These are phyloP conservation scores for Penicillium sp. DNA, from an alignment of 2,329 filamentous ascomycete species.

Conservation along the genomic window DNA sequence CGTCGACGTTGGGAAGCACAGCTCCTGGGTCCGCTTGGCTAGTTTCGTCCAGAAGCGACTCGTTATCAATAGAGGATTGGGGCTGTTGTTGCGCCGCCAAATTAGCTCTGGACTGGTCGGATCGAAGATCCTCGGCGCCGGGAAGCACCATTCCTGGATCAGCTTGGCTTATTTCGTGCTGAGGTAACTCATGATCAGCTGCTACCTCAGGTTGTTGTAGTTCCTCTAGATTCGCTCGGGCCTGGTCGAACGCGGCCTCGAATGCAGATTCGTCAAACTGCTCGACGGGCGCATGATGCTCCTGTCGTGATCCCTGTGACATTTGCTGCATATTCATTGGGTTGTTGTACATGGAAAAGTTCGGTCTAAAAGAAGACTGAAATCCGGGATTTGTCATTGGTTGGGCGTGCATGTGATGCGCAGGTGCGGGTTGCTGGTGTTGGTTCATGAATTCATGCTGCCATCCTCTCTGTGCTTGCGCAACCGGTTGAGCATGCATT, in stretches of 20 bases:
- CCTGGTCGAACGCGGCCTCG: constrained; percentile 50
- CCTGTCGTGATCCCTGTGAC: constrained; percentile 28
- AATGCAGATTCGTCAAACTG: constrained; percentile 51
- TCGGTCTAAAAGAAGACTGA: constrained; percentile 35
- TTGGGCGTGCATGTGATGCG: constrained; percentile 27
- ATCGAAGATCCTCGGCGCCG: neutral
- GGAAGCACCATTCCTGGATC: constrained; percentile 7
- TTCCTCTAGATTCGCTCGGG: constrained; percentile 40
- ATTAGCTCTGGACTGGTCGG: constrained; percentile 40
- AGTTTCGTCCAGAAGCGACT: constrained; percentile 18
- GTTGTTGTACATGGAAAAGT: constrained; percentile 28
- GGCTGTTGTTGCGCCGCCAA: constrained; percentile 33
- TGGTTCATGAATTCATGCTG: constrained; percentile 63
- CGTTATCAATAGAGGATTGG: constrained; percentile 19
- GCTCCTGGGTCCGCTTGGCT: constrained; percentile 20
- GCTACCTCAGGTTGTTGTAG: constrained; percentile 25
- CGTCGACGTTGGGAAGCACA: neutral
- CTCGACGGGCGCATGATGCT: constrained; percentile 31
- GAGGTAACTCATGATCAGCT: constrained; percentile 17
- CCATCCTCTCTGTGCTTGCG: constrained; percentile 54
- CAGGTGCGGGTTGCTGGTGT: constrained; percentile 31
- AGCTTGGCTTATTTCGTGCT: constrained; percentile 22
- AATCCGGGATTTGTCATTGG: constrained; percentile 25
- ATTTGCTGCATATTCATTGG: constrained; percentile 27
- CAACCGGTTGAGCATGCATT: constrained; percentile 49